These are phyloP conservation scores for Cutaneotrichosporon sp. DNA, from an alignment of 1,284 basidiomycete species.

Conservation along the genomic window DNA sequence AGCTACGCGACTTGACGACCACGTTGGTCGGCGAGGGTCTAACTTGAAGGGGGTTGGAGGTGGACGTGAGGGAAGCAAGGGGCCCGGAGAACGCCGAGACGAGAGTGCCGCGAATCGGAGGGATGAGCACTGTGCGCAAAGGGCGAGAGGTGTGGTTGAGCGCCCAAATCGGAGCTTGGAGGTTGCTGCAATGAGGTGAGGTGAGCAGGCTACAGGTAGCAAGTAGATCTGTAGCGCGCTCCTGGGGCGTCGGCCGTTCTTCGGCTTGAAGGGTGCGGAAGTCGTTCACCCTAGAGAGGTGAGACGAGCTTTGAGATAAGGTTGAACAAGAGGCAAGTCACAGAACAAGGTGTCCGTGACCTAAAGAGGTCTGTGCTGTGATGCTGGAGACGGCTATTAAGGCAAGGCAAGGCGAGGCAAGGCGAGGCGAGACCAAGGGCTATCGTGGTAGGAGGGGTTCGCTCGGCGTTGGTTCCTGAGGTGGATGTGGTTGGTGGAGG, in stretches of 20 bases:
- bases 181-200: background rate
- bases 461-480: background rate
- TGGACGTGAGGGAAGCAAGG: no score
- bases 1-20: no score
- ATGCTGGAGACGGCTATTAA: background rate
- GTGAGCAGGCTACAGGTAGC: background rate
- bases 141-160: no score
- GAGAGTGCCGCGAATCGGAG: no score
- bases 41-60: no score
- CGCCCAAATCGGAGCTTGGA: no score
- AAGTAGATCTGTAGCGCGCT: background rate
- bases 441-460: background rate
- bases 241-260: background rate
- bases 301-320: background rate
- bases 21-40: no score
- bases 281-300: background rate
- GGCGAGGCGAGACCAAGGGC: no score
- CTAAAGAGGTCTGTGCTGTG: background rate
- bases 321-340: no score
- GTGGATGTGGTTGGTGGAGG: background rate
- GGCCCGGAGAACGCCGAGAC: no score
- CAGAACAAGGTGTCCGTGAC: slow-evolving; percentile 1
- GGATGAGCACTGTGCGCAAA: no score
- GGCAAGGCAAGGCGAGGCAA: background rate
- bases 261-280: background rate